A percentile compares a stretch with the other conserved stretches of the same genome.
Evolutionary conservation across 2,329 filamentous ascomycete species (phyloP).

Genomic region (Fusarium austroafricanum): DNA sequence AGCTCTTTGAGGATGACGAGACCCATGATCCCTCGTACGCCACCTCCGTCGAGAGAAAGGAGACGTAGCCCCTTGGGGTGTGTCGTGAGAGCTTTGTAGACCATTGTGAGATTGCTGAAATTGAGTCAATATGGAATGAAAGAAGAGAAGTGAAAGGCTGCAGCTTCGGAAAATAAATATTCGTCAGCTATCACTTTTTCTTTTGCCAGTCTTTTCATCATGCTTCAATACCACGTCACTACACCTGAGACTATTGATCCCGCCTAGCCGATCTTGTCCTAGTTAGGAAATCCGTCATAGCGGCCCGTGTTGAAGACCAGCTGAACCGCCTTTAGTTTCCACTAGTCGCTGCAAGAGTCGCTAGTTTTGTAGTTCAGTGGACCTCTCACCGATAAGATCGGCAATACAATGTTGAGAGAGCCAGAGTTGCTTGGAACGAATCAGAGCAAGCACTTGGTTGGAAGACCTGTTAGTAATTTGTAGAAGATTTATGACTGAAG

Average conservation of each 20-base stretch:
- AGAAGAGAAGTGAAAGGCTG: rapidly evolving
- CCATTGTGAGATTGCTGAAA: neutral
- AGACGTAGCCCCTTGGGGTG: slow-evolving; percentile 11
- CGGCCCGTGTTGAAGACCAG: neutral
- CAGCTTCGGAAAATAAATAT: neutral
- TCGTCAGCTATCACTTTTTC: rapidly evolving
- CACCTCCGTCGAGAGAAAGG: slow-evolving; percentile 5
- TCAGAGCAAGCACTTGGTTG: too few relatives aligned
- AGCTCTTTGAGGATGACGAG: slow-evolving; percentile 17
- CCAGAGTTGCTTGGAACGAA: too few relatives aligned
- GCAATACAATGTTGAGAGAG: too few relatives aligned
- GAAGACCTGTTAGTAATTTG: too few relatives aligned
- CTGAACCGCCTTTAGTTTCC: neutral
- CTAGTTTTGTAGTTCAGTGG: neutral
- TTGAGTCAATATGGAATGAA: neutral
- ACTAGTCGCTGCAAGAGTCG: neutral
- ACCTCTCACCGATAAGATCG: too few relatives aligned
- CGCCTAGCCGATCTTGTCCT: neutral
- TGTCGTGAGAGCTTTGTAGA: neutral
- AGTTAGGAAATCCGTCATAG: neutral
- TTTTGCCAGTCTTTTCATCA: neutral
- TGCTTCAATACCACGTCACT: neutral
- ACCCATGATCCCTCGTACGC: slow-evolving; percentile 16
- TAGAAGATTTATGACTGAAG: too few relatives aligned
- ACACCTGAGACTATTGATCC: neutral